Base-by-base conservation (phyloP, 2,329 filamentous ascomycete genomes). In the Didymella pinodella region DNA sequence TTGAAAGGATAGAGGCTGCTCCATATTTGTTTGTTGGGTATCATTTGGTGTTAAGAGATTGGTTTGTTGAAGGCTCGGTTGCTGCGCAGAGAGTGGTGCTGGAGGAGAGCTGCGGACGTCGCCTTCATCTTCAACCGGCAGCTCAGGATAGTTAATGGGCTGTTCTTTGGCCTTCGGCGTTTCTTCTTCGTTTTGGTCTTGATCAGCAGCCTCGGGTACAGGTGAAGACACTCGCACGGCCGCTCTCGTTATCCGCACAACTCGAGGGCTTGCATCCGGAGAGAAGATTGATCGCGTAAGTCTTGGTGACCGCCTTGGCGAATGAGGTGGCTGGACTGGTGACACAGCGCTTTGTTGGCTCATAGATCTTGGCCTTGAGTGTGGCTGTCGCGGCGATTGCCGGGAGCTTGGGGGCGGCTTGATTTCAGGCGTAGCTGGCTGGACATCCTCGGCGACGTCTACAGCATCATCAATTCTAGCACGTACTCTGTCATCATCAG, bases 41-140 rank as follows among this genome's bases (percentile, higher is more conserved):
- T 63, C 63, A 1, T 70, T 66, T 14, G 71, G 72, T 5, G 73
- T 75, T 7, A 72, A 60, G 1, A 54, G 64, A 29, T 63, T 65
- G 38, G 64, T 68, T 48, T 58, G 66, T 8, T 65, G 57, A 11
- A 54, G 31, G 14, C 48, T 5, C 7, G 64, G 59, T 25, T 68
- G 64, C 38, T 65, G 61, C 28, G 63, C 61, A 46, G 51, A 48
- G 18, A 51, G 14, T 14, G 34, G 25, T 28, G 53, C 49, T 47
- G 62, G 62, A 18, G 64, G 51, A 44, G 59, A 67, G 50, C 64
- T 64, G 38, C 38, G 48, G 22, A 67, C 38, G 26, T 20, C 41
- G n/a, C 32, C 55, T 56, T 65, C 56, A 48, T 46, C 55, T 59
- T 65, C 61, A 46, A 32, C 41, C 51, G 46, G 41, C 26, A 59